Percentiles rank a stretch among this genome's conserved stretches.
These are phyloP conservation scores for Citrus cavaleriei DNA, from an alignment of 345 rosid genomes.

Conservation along the genomic window DNA sequence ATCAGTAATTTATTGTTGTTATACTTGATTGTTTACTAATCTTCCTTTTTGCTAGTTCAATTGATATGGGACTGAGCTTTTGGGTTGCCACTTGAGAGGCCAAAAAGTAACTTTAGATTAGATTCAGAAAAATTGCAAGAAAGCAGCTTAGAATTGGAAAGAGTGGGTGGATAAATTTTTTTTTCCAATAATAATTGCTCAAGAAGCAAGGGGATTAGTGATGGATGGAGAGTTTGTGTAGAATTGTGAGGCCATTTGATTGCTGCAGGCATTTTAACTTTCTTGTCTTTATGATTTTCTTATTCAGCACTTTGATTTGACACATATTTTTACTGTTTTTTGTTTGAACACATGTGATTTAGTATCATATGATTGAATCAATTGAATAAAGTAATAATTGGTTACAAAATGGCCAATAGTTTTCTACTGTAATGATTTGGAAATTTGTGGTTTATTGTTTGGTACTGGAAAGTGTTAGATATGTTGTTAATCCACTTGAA, in stretches of 20 bases:
- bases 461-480: too few species aligned
- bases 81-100: constrained; percentile 93
- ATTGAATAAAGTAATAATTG: neutral
- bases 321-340: neutral
- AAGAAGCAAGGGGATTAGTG: neutral
- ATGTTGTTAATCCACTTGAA: too few species aligned
- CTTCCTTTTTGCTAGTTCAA: constrained; percentile 35
- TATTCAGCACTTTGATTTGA: neutral
- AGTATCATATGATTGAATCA: neutral
- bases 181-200: neutral
- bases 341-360: neutral
- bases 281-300: neutral
- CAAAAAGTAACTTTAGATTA: constrained; percentile 93
- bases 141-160: constrained; percentile 29
- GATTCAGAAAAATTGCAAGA: constrained; percentile 77
- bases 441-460: neutral
- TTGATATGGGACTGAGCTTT: constrained; percentile 95
- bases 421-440: neutral
- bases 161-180: neutral
- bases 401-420: neutral
- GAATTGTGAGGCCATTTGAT: neutral
- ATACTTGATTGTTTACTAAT: constrained; percentile 24
- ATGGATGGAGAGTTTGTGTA: constrained; percentile 3
- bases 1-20: neutral
- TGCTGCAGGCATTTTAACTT: neutral